Evolutionary conservation across 192 early-diverging fungal species (phyloP).

Genomic region (Thamnidium elegans): DNA sequence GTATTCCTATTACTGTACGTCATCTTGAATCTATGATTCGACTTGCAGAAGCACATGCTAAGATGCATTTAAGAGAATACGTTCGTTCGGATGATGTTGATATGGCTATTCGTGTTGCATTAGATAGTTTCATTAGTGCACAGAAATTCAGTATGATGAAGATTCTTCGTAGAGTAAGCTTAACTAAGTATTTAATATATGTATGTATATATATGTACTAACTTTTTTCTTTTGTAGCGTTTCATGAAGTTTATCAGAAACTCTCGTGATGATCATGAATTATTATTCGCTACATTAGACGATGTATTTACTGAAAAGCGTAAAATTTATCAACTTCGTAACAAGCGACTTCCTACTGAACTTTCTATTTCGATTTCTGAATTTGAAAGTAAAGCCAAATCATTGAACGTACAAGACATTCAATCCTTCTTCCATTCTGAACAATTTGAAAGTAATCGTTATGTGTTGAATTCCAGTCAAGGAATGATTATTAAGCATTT

Average conservation of each 20-base stretch:
- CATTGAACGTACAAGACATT: conserved; percentile 63
- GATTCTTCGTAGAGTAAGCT: conserved; percentile 63
- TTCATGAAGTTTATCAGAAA: conserved; percentile 84
- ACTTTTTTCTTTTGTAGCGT: conserved; percentile 44
- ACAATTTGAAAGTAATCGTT: conserved; percentile 47
- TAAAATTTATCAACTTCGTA: conserved; percentile 65
- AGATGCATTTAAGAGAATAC: conserved; percentile 93
- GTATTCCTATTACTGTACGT: conserved; percentile 86
- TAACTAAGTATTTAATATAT: neutral
- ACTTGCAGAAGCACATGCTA: conserved; percentile 84
- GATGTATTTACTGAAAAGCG: conserved; percentile 74
- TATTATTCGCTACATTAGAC: conserved; percentile 73
- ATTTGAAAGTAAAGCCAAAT: conserved; percentile 49
- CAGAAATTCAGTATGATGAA: conserved; percentile 93
- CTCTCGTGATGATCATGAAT: conserved; percentile 76
- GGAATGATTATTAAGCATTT: conserved; percentile 41
- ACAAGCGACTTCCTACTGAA: conserved; percentile 53
- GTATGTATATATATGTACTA: conserved; percentile 76
- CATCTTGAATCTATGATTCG: conserved; percentile 87
- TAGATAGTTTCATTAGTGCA: conserved; percentile 87
- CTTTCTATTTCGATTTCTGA: conserved; percentile 63
- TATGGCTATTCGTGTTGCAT: conserved; percentile 83
- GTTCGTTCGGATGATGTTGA: conserved; percentile 91
- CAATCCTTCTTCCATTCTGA: conserved; percentile 56
- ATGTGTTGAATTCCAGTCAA: conserved; percentile 34